phyloP scores from a whole-genome alignment of 192 early-diverging fungal species.

The Entomortierella lignicola region DNA sequence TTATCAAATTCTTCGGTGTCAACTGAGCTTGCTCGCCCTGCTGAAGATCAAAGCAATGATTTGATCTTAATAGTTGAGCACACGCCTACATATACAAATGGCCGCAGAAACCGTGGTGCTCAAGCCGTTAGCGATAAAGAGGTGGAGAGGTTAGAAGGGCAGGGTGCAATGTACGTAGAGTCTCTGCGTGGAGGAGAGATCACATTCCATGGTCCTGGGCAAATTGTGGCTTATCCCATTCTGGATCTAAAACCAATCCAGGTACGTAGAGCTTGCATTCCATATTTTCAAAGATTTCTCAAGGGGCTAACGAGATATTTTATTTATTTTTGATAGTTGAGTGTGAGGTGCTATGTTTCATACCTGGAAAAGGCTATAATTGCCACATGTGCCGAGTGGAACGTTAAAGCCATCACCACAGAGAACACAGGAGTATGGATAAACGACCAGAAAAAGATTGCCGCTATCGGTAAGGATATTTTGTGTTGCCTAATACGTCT shows the following conservation, averaged over 20 bases:
- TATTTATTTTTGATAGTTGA: conserved; percentile 51
- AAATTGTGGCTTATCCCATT: conserved; percentile 96
- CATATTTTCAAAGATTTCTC: too few relatives aligned
- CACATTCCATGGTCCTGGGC: conserved; percentile 97
- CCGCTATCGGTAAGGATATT: conserved; percentile 80
- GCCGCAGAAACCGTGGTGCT: conserved; percentile 79
- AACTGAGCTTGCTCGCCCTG: background rate
- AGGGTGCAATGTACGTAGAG: conserved; percentile 83
- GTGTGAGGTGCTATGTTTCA: conserved; percentile 82
- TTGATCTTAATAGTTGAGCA: conserved; percentile 84
- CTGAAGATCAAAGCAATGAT: conserved; percentile 54
- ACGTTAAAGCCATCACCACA: conserved; percentile 71
- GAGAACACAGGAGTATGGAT: conserved; percentile 96
- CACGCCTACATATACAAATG: conserved; percentile 91
- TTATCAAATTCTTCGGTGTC: background rate
- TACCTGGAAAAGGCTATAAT: conserved; percentile 84
- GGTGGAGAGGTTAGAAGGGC: conserved; percentile 56
- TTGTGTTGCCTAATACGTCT: too few relatives aligned
- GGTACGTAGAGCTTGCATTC: too few relatives aligned
- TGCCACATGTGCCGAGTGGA: conserved; percentile 72
- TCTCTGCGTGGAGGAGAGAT: conserved; percentile 92
- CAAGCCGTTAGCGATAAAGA: conserved; percentile 57
- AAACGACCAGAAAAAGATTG: conserved; percentile 84
- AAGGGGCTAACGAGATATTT: background rate
- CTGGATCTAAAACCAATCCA: conserved; percentile 78